Evolutionary conservation across 2,329 filamentous ascomycete species (phyloP).

Genomic region (Neoscytalidium dimidiatum): DNA sequence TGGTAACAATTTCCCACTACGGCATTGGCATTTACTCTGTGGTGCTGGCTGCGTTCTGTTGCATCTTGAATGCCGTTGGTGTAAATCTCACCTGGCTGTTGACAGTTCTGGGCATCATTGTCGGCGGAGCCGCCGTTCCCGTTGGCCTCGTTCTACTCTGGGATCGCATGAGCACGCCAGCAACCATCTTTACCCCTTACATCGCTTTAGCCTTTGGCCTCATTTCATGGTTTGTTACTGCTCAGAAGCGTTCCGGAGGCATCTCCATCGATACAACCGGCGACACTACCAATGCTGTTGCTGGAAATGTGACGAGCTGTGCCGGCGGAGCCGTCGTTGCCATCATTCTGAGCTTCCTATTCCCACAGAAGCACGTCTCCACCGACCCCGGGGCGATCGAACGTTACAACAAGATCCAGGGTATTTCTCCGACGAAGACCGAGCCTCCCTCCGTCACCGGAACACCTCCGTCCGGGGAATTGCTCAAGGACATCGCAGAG

Average conservation of each 20-base stretch:
- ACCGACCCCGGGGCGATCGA: slow-evolving; percentile 26
- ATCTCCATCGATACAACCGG: slow-evolving; percentile 53
- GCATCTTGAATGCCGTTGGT: slow-evolving; percentile 53
- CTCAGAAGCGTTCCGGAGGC: slow-evolving; percentile 50
- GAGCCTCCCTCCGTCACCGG: not conserved
- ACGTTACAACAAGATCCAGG: slow-evolving; percentile 34
- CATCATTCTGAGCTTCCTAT: slow-evolving; percentile 35
- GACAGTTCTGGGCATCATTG: slow-evolving; percentile 57
- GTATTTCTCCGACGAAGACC: slow-evolving; percentile 21
- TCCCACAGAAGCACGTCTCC: slow-evolving; percentile 32
- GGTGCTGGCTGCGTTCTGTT: slow-evolving; percentile 46
- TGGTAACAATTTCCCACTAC: slow-evolving; percentile 55
- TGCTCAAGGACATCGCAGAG: not conserved
- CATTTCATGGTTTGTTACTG: slow-evolving; percentile 55
- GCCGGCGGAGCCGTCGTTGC: slow-evolving; percentile 38
- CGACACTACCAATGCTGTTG: slow-evolving; percentile 42
- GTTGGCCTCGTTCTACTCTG: slow-evolving; percentile 58
- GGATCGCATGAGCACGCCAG: slow-evolving; percentile 51
- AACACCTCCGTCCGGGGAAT: not conserved
- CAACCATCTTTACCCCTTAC: slow-evolving; percentile 53
- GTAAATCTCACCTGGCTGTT: slow-evolving; percentile 57
- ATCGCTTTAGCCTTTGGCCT: slow-evolving; percentile 55
- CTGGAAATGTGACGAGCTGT: slow-evolving; percentile 42
- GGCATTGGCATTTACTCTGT: slow-evolving; percentile 57
- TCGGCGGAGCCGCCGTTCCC: slow-evolving; percentile 56